phyloP scores from a whole-genome alignment of 306 rosid species.

The Acacia confusa region DNA sequence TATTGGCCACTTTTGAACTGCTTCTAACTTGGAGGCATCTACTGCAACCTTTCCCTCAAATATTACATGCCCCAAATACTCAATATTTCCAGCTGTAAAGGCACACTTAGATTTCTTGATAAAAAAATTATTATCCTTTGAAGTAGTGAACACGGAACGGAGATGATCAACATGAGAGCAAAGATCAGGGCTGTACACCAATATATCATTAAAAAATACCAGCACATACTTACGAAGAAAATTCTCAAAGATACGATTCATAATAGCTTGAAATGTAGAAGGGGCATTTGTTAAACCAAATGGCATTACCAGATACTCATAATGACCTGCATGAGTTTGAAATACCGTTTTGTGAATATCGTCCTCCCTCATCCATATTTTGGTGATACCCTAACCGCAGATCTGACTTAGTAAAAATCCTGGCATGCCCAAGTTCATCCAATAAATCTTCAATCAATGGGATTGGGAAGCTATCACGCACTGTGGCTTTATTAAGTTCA shows the following conservation, averaged over 20 bases:
- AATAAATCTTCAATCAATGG: not conserved
- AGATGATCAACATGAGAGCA: no score
- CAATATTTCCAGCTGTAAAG: no score
- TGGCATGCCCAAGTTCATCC: not conserved
- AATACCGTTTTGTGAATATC: not conserved
- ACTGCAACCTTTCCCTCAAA: no score
- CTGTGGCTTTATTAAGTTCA: not conserved
- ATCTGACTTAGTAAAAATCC: not conserved
- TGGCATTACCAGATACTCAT: not conserved
- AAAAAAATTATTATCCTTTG: no score
- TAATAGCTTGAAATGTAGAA: not conserved
- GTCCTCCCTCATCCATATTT: not conserved
- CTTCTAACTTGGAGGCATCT: no score
- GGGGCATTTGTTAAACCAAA: not conserved
- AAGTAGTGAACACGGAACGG: no score
- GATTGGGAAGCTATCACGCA: not conserved
- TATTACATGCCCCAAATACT: no score
- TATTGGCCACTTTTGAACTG: no score
- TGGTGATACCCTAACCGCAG: no score
- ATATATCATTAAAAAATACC: not conserved
- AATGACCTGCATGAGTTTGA: not conserved
- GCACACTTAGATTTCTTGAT: no score
- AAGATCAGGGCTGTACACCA: not conserved
- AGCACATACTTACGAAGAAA: not conserved
- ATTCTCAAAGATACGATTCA: not conserved